These are phyloP conservation scores for Blakeslea trispora DNA, from an alignment of 371 early-diverging fungal genomes.

Conservation along the genomic window DNA sequence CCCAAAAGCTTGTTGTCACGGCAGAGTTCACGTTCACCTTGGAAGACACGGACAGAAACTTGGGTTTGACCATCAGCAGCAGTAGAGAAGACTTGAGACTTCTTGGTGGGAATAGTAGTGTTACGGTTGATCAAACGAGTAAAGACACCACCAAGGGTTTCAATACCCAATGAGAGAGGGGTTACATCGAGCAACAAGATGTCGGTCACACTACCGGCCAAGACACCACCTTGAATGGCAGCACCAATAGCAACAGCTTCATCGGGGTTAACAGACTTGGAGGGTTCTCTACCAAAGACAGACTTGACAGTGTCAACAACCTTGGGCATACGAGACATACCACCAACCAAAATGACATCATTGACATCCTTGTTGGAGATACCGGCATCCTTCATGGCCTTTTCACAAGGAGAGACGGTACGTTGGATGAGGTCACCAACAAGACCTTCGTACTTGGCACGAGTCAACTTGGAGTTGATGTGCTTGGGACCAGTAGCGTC, in stretches of 20 bases:
- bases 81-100: slow-evolving; percentile 96
- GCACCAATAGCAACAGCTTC: slow-evolving; percentile 98
- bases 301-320: slow-evolving; percentile 89
- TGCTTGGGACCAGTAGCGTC: slow-evolving; percentile 93
- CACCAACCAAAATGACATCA: slow-evolving; percentile 98
- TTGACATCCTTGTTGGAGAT: slow-evolving; percentile 75
- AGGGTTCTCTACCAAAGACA: slow-evolving; percentile 85
- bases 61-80: slow-evolving; percentile 96
- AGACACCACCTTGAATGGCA: slow-evolving; percentile 90
- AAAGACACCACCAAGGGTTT: slow-evolving; percentile 94
- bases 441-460: slow-evolving; percentile 88
- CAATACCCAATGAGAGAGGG: slow-evolving; percentile 95
- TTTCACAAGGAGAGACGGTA: slow-evolving; percentile 91
- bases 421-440: slow-evolving; percentile 78
- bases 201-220: slow-evolving; percentile 88
- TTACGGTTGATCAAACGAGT: slow-evolving; percentile 94
- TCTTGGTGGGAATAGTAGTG: slow-evolving; percentile 98
- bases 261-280: slow-evolving; percentile 93
- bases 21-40: slow-evolving; percentile 95
- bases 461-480: slow-evolving; percentile 86
- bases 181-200: slow-evolving; percentile 95
- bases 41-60: slow-evolving; percentile 95
- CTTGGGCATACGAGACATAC: slow-evolving; percentile 97
- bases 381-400: slow-evolving; percentile 94
- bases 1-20: slow-evolving; percentile 96